Conservation (phyloP, 768 basidiomycete species). For the Rhodotorula babjevae region DNA sequence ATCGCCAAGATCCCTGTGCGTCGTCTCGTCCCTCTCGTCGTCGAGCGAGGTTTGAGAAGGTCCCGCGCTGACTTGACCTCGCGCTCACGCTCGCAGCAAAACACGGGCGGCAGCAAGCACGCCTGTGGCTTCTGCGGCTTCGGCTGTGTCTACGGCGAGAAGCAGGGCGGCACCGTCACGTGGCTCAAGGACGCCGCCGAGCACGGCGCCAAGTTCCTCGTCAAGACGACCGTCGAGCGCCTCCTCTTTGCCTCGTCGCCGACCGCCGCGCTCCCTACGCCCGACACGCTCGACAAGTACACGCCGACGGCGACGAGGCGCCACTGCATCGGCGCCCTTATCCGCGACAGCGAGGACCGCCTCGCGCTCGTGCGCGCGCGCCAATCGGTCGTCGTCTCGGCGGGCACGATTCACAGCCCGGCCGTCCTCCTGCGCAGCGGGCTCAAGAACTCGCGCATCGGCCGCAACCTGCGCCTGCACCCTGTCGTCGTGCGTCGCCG, state of each 20-base stretch:
- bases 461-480: constrained; percentile 44
- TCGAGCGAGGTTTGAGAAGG: not conserved
- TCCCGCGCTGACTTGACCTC: no score
- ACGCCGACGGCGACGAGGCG: constrained; percentile 7
- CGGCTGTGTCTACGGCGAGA: constrained; percentile 38
- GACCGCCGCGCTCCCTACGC: constrained; percentile 1
- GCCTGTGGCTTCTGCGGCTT: constrained; percentile 39
- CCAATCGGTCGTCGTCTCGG: constrained; percentile 41
- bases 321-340: constrained; percentile 37
- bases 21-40: not conserved
- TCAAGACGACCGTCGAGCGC: constrained; percentile 30
- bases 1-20: constrained; percentile 23
- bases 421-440: constrained; percentile 42
- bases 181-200: constrained; percentile 39
- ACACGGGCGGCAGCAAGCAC: constrained; percentile 37
- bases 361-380: constrained; percentile 25
- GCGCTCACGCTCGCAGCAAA: constrained; percentile 24
- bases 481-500: constrained; percentile 33
- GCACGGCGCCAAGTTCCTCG: constrained; percentile 34
- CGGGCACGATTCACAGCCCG: constrained; percentile 42
- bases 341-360: constrained; percentile 22
- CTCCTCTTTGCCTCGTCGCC: constrained; percentile 33
- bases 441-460: constrained; percentile 43
- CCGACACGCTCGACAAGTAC: constrained; percentile 22
- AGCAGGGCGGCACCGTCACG: constrained; percentile 35